Evolutionary conservation across 2,329 filamentous ascomycete genomes (phyloP).

Genomic region (Exophiala sp.): DNA sequence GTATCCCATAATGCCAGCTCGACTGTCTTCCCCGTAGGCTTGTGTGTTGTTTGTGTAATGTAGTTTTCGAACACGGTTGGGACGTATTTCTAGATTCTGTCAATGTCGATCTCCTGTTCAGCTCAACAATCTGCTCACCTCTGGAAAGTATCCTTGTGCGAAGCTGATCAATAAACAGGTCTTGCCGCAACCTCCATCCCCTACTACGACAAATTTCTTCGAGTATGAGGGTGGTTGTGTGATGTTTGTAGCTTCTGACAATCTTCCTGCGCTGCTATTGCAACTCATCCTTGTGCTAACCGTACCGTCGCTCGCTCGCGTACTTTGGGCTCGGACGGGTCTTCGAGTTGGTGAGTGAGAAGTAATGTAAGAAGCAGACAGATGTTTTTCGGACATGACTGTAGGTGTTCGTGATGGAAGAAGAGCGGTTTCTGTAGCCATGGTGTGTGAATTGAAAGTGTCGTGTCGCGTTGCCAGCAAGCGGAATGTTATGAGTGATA

Average conservation of each 20-base stretch:
- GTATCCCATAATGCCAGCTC: slow-evolving; percentile 98
- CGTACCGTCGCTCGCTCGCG: slow-evolving; percentile 81
- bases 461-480: neutral
- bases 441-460: slow-evolving; percentile 8
- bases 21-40: slow-evolving; percentile 83
- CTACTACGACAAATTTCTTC: slow-evolving; percentile 98
- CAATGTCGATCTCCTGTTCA: neutral
- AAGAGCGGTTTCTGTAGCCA: slow-evolving; percentile 16
- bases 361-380: slow-evolving; percentile 23
- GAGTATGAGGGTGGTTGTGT: slow-evolving; percentile 91
- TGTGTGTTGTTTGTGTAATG: slow-evolving; percentile 93
- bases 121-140: slow-evolving; percentile 58
- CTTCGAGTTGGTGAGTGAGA: slow-evolving; percentile 39
- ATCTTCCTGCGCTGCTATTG: slow-evolving; percentile 62
- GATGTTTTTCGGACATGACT: slow-evolving; percentile 27
- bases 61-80: slow-evolving; percentile 99
- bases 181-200: slow-evolving; percentile 97
- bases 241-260: slow-evolving; percentile 77
- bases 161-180: slow-evolving; percentile 98
- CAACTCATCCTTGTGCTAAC: slow-evolving; percentile 80
- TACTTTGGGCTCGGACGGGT: slow-evolving; percentile 49
- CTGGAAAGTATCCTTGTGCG: slow-evolving; percentile 96
- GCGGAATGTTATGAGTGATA: neutral
- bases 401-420: slow-evolving; percentile 21
- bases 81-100: slow-evolving; percentile 80